A percentile compares a stretch with the other conserved stretches of the same genome.
Conservation (phyloP, 2,329 filamentous ascomycete genomes). For the Aspergillus carbonarius region DNA sequence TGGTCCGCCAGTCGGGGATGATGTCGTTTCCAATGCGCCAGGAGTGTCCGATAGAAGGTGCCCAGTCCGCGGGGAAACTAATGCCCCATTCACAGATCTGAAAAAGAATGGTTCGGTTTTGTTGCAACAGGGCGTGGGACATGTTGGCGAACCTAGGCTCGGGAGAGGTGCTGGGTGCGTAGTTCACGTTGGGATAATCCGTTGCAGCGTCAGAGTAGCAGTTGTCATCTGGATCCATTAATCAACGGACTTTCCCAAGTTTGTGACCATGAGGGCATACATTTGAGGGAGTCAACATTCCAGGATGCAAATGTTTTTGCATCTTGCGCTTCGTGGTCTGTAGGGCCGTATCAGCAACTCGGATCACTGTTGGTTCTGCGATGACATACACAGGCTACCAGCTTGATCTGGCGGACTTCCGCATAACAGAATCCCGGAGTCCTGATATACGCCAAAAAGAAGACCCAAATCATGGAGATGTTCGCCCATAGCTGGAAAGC, state of each 20-base stretch:
- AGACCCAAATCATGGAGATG: slow-evolving; percentile 43
- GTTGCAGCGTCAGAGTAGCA: slow-evolving; percentile 47
- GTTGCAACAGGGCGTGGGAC: slow-evolving; percentile 43
- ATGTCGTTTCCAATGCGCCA: slow-evolving; percentile 58
- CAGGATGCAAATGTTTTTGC: slow-evolving; percentile 36
- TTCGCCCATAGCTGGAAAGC: slow-evolving; percentile 41
- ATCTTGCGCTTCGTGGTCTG: slow-evolving; percentile 48
- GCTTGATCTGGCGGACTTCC: slow-evolving; percentile 31
- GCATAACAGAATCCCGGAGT: slow-evolving; percentile 45
- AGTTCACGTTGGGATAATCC: slow-evolving; percentile 44
- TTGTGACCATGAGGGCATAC: slow-evolving; percentile 13
- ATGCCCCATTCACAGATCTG: slow-evolving; percentile 57
- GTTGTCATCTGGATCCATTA: slow-evolving; percentile 46
- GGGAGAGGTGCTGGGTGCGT: slow-evolving; percentile 40
- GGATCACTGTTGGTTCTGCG: background rate
- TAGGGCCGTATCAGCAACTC: background rate
- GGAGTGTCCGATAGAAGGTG: slow-evolving; percentile 47
- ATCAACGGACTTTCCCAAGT: background rate
- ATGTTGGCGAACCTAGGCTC: slow-evolving; percentile 49
- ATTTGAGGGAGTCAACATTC: slow-evolving; percentile 53
- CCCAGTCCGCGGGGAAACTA: slow-evolving; percentile 51
- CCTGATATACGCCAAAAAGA: slow-evolving; percentile 47
- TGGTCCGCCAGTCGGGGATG: slow-evolving; percentile 51
- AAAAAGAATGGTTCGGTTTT: slow-evolving; percentile 48
- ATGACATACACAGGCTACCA: slow-evolving; percentile 38